Conservation (phyloP, 1,284 basidiomycete genomes). For the Farysia itapuensis region DNA sequence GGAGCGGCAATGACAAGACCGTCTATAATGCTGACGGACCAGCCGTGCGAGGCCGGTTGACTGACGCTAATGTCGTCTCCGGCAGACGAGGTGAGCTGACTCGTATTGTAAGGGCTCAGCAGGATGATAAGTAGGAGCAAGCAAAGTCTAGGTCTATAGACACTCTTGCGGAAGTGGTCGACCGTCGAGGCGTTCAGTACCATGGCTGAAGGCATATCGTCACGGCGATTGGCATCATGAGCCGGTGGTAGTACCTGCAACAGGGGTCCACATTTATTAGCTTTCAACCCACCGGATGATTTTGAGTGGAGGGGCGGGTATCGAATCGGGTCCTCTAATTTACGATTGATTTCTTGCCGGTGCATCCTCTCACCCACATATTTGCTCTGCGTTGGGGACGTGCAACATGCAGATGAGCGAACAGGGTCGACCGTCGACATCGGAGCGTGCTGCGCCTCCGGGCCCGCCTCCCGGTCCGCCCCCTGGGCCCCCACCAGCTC, state of each 20-base stretch:
- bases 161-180: slow-evolving; percentile 34
- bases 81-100: slow-evolving; percentile 13
- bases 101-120: slow-evolving; percentile 22
- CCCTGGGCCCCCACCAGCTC: slow-evolving; percentile 21
- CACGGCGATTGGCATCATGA: too few relatives aligned
- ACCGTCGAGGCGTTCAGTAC: slow-evolving; percentile 24
- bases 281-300: too few relatives aligned
- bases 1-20: slow-evolving; percentile 26
- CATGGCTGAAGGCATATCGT: slow-evolving; percentile 22
- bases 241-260: too few relatives aligned
- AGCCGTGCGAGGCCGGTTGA: slow-evolving; percentile 14
- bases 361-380: too few relatives aligned
- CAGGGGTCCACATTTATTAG: too few relatives aligned
- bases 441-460: slow-evolving; percentile 8
- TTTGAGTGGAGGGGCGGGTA: too few relatives aligned
- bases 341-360: too few relatives aligned
- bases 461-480: slow-evolving; percentile 32
- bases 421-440: too few relatives aligned
- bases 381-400: too few relatives aligned
- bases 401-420: too few relatives aligned
- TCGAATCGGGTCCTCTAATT: too few relatives aligned
- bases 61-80: slow-evolving; percentile 7
- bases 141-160: slow-evolving; percentile 40
- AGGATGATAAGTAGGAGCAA: slow-evolving; percentile 36
- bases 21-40: slow-evolving; percentile 29